These are phyloP conservation scores for Hemileccinum rubropunctum DNA, from an alignment of 768 basidiomycete genomes.

Conservation along the genomic window DNA sequence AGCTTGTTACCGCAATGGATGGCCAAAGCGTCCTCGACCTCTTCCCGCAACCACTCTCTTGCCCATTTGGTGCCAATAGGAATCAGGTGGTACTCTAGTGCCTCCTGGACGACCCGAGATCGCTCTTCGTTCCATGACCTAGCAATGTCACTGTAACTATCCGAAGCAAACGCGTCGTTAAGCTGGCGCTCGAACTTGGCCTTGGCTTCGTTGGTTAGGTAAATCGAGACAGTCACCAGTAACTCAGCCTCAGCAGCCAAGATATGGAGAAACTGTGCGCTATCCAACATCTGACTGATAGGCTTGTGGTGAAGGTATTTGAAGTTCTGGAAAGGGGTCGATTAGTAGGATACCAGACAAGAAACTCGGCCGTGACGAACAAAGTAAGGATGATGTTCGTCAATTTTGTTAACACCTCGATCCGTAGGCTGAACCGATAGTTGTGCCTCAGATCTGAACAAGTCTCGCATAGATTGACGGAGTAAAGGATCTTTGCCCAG, in stretches of 20 bases:
- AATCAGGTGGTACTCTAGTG: constrained; percentile 76
- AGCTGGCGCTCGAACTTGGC: constrained; percentile 71
- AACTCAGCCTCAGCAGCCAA: constrained; percentile 88
- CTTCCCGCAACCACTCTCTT: constrained; percentile 83
- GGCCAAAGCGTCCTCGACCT: constrained; percentile 84
- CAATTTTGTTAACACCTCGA: constrained; percentile 73
- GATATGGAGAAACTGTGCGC: constrained; percentile 86
- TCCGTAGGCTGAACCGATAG: constrained; percentile 87
- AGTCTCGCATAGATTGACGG: constrained; percentile 68
- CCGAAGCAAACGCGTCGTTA: constrained; percentile 79
- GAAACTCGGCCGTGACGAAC: constrained; percentile 40
- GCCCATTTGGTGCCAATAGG: constrained; percentile 87
- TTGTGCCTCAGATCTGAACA: constrained; percentile 71
- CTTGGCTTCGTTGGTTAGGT: constrained; percentile 58
- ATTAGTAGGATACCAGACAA: constrained; percentile 4
- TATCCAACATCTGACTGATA: constrained; percentile 62
- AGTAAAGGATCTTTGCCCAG: constrained; percentile 91
- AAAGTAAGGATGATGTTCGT: constrained; percentile 68
- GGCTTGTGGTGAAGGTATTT: constrained; percentile 89
- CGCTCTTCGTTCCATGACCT: constrained; percentile 91
- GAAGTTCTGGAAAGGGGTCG: constrained; percentile 64
- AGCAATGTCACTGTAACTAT: constrained; percentile 80
- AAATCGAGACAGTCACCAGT: constrained; percentile 74
- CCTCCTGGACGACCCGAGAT: constrained; percentile 71
- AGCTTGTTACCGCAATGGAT: constrained; percentile 63